phyloP scores from a whole-genome alignment of 129 eudicot genomes.

The Chrysanthemum lavandulifolium region DNA sequence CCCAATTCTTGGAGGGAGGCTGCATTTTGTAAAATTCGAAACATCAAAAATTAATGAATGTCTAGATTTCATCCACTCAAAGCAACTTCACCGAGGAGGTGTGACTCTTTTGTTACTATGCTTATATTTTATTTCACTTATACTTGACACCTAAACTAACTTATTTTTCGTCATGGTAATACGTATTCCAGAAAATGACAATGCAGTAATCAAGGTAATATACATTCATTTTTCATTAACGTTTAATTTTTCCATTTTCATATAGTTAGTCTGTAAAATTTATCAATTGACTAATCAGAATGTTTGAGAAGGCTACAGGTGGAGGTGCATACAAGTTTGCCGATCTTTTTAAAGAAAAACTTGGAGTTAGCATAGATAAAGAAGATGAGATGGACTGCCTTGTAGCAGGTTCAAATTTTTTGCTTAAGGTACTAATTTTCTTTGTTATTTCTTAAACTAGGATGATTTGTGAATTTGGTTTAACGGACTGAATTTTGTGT shows the following conservation, averaged over 20 bases:
- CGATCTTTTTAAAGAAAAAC: conserved; percentile 91
- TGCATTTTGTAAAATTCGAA: conserved; percentile 97
- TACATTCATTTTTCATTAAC: not conserved
- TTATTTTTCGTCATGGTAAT: conserved; percentile 10
- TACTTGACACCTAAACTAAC: not conserved
- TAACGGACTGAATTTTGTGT: conserved; percentile 14
- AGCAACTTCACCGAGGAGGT: conserved; percentile 91
- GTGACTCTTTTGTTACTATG: conserved; percentile 18
- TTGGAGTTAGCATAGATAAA: conserved; percentile 93
- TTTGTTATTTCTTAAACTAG: not conserved
- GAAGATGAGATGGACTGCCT: conserved; percentile 99
- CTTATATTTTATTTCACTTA: conserved; percentile 5
- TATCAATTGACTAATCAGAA: conserved; percentile 28
- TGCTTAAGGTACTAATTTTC: conserved; percentile 69
- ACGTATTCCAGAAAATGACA: conserved; percentile 39
- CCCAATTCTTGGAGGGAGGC: conserved; percentile 93
- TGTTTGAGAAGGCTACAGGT: conserved; percentile 92
- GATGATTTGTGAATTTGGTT: not conserved
- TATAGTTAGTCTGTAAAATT: not conserved
- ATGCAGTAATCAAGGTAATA: conserved; percentile 88
- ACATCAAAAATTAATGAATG: conserved; percentile 86
- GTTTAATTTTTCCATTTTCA: not conserved
- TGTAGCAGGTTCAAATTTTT: conserved; percentile 93
- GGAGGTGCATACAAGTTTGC: conserved; percentile 98
- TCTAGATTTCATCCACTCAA: conserved; percentile 85